Evolutionary conservation across 1,284 basidiomycete species (phyloP).

Genomic region (Melampsora americana): DNA sequence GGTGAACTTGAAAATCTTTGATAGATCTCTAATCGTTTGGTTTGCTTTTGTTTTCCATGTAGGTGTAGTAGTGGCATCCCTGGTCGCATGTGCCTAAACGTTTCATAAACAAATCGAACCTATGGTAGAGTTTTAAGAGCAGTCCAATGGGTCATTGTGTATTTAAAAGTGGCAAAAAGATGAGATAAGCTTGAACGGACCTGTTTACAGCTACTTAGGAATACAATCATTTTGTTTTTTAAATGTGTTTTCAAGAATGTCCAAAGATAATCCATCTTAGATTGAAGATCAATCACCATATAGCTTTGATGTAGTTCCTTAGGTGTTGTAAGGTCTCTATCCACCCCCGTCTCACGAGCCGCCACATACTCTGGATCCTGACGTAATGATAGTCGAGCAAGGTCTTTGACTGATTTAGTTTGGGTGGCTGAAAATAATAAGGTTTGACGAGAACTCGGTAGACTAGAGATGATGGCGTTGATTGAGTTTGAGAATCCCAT

Average conservation of each 20-base stretch:
- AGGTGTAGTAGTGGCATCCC: slow-evolving; percentile 85
- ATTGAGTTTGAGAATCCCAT: slow-evolving; percentile 90
- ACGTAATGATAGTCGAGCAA: slow-evolving; percentile 83
- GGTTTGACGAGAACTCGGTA: slow-evolving; percentile 70
- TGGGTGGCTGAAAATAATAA: slow-evolving; percentile 96
- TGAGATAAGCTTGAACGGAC: slow-evolving; percentile 48
- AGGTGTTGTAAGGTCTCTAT: slow-evolving; percentile 58
- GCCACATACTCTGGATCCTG: slow-evolving; percentile 71
- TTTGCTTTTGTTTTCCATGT: slow-evolving; percentile 96
- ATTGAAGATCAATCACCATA: slow-evolving; percentile 74
- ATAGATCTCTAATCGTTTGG: slow-evolving; percentile 77
- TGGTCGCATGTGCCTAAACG: slow-evolving; percentile 90
- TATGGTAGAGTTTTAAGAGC: slow-evolving; percentile 43
- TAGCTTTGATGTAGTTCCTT: slow-evolving; percentile 85
- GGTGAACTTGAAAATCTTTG: slow-evolving; percentile 73
- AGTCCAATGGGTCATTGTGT: neutral
- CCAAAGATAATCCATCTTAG: slow-evolving; percentile 88
- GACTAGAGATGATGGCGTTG: slow-evolving; percentile 82
- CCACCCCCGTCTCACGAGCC: slow-evolving; percentile 50
- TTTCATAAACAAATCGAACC: slow-evolving; percentile 93
- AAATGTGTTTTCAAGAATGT: slow-evolving; percentile 93
- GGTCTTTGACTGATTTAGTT: slow-evolving; percentile 80
- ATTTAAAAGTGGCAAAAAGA: neutral
- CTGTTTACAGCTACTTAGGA: slow-evolving; percentile 93
- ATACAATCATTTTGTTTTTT: slow-evolving; percentile 86